A percentile compares a stretch with the other conserved stretches of the same genome.
Conservation (phyloP, 169 alveolate genomes). For the Cryptosporidium meleagridis region DNA sequence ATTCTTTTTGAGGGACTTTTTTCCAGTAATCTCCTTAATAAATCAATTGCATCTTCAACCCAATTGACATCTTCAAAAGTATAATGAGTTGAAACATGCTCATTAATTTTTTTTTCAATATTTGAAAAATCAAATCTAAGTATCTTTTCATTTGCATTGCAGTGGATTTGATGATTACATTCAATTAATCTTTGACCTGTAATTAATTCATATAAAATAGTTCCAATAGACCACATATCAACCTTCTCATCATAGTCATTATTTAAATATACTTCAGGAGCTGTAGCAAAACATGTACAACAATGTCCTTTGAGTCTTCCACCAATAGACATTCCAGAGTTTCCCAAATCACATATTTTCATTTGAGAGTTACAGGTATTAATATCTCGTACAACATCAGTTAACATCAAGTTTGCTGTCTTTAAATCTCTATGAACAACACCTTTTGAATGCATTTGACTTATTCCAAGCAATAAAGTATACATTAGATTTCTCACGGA, state of each 20-base stretch:
- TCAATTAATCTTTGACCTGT: constrained; percentile 77
- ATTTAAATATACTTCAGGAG: constrained; percentile 84
- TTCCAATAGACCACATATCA: constrained; percentile 87
- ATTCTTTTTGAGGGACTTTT: constrained; percentile 68
- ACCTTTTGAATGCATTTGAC: constrained; percentile 83
- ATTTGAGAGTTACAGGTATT: constrained; percentile 70
- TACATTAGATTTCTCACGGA: constrained; percentile 54
- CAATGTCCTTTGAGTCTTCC: constrained; percentile 77
- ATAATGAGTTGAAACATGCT: constrained; percentile 2
- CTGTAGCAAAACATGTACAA: constrained; percentile 86
- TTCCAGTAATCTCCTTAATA: constrained; percentile 39
- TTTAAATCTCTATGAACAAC: constrained; percentile 91
- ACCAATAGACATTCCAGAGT: constrained; percentile 81
- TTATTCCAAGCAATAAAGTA: constrained; percentile 56
- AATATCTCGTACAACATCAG: constrained; percentile 77
- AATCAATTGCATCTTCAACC: constrained; percentile 62
- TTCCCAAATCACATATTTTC: constrained; percentile 92
- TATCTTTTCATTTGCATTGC: constrained; percentile 72
- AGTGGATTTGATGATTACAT: constrained; percentile 65
- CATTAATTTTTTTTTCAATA: constrained; percentile 39
- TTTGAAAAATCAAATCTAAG: constrained; percentile 34
- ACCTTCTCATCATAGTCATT: constrained; percentile 84
- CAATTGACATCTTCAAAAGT: constrained; percentile 14
- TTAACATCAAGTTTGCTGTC: constrained; percentile 87
- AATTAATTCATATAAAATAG: constrained; percentile 83